phyloP scores from a whole-genome alignment of 164 flowering plant genomes.

The Dillenia turbinata region DNA sequence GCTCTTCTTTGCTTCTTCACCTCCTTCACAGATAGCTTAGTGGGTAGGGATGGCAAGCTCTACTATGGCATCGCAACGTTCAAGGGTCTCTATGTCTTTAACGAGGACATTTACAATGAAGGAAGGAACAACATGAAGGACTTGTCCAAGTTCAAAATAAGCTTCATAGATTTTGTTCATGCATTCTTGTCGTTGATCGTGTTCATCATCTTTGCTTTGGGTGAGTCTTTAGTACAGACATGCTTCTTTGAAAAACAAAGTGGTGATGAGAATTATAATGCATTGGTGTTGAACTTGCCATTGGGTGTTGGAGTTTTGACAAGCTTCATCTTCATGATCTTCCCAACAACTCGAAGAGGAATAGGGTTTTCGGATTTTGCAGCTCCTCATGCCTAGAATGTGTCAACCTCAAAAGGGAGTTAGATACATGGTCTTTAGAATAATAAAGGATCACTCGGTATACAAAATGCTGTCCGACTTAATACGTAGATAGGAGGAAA shows the following conservation, averaged over 20 bases:
- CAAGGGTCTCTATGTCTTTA: constrained; percentile 51
- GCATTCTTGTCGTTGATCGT: constrained; percentile 33
- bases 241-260: constrained; percentile 29
- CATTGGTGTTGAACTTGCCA: constrained; percentile 33
- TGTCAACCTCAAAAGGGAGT: not conserved
- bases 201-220: constrained; percentile 36
- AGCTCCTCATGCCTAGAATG: not conserved
- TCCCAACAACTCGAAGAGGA: constrained; percentile 50
- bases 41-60: constrained; percentile 27
- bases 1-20: constrained; percentile 47
- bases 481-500: not conserved
- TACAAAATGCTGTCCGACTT: too few species aligned
- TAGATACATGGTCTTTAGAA: not conserved
- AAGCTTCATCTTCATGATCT: constrained; percentile 42
- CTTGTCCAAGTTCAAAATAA: constrained; percentile 20
- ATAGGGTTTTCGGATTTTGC: constrained; percentile 37
- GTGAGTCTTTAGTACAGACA: constrained; percentile 26
- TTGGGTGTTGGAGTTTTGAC: constrained; percentile 34
- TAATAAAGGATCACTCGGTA: not conserved
- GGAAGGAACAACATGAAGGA: not conserved
- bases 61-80: constrained; percentile 55
- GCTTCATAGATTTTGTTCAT: constrained; percentile 36
- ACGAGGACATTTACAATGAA: constrained; percentile 4
- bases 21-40: constrained; percentile 61
- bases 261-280: constrained; percentile 4